Evolutionary conservation across 495 filamentous ascomycete species (phyloP).

Genomic region (Cetradonia linearis): DNA sequence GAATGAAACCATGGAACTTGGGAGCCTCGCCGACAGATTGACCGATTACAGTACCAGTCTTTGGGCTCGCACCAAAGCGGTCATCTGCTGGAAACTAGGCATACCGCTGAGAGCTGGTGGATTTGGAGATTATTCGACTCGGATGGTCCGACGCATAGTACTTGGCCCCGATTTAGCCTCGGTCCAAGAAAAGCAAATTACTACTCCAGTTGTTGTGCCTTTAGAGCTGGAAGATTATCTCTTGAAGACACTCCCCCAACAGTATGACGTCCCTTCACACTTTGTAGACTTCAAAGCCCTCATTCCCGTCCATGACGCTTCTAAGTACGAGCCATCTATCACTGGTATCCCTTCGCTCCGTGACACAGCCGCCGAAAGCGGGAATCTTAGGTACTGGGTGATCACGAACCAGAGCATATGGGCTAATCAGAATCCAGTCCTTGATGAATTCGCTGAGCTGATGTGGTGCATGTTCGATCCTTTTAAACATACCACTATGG

Average conservation of each 20-base stretch:
- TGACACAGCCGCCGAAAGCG: conserved; percentile 16
- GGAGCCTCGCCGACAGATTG: conserved; percentile 6
- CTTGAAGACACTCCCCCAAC: neutral
- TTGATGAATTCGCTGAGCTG: conserved; percentile 29
- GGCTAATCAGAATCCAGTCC: conserved; percentile 27
- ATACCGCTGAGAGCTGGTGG: neutral
- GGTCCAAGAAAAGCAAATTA: conserved; percentile 27
- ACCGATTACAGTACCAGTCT: conserved; percentile 17
- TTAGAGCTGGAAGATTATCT: conserved; percentile 24
- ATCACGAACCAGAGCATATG: conserved; percentile 32
- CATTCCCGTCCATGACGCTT: conserved; percentile 25
- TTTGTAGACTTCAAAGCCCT: conserved; percentile 13
- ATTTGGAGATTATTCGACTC: conserved; percentile 23
- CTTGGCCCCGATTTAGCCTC: conserved; percentile 19
- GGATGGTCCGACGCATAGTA: conserved; percentile 25
- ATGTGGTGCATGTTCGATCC: conserved; percentile 29
- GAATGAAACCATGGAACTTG: conserved; percentile 17
- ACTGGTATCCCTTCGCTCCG: conserved; percentile 18
- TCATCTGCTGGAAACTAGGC: conserved; percentile 21
- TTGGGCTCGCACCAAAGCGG: conserved; percentile 19
- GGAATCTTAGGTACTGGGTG: conserved; percentile 31
- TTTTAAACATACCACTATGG: neutral
- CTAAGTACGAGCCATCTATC: neutral
- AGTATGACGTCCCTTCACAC: conserved; percentile 10
- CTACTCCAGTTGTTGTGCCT: conserved; percentile 27